Conservation (phyloP, 768 basidiomycete species). For the Boletus subcaerulescens region DNA sequence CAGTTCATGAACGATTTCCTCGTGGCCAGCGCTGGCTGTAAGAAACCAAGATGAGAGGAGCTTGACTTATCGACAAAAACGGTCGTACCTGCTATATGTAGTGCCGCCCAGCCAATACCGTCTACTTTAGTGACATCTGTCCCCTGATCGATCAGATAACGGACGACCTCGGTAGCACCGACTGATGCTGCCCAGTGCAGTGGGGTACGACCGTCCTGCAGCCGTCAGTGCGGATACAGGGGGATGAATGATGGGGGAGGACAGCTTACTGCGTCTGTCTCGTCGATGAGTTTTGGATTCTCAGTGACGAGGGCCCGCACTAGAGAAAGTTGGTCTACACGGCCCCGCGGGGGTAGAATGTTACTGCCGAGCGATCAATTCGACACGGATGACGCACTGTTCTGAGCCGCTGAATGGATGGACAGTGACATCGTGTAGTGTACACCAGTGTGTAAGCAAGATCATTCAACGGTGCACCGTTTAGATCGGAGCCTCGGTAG, state of each 20-base stretch:
- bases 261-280: slow-evolving; percentile 54
- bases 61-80: background rate
- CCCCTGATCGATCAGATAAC: slow-evolving; percentile 66
- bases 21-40: slow-evolving; percentile 78
- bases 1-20: slow-evolving; percentile 70
- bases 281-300: slow-evolving; percentile 58
- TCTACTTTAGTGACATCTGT: slow-evolving; percentile 67
- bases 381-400: slow-evolving; percentile 38
- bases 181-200: slow-evolving; percentile 85
- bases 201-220: slow-evolving; percentile 73
- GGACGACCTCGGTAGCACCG: slow-evolving; percentile 63
- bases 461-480: background rate
- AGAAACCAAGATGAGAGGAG: background rate
- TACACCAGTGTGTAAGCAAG: background rate
- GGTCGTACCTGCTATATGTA: slow-evolving; percentile 71
- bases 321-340: slow-evolving; percentile 67
- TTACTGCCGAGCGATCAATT: background rate
- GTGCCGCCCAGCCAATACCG: slow-evolving; percentile 68
- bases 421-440: slow-evolving; percentile 38
- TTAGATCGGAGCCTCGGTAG: background rate
- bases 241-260: background rate
- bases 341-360: background rate
- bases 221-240: background rate
- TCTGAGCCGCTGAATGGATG: slow-evolving; percentile 67
- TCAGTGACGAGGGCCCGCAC: slow-evolving; percentile 63